These are phyloP conservation scores for Exophiala sideris DNA, from an alignment of 2,329 filamentous ascomycete genomes.

Conservation along the genomic window DNA sequence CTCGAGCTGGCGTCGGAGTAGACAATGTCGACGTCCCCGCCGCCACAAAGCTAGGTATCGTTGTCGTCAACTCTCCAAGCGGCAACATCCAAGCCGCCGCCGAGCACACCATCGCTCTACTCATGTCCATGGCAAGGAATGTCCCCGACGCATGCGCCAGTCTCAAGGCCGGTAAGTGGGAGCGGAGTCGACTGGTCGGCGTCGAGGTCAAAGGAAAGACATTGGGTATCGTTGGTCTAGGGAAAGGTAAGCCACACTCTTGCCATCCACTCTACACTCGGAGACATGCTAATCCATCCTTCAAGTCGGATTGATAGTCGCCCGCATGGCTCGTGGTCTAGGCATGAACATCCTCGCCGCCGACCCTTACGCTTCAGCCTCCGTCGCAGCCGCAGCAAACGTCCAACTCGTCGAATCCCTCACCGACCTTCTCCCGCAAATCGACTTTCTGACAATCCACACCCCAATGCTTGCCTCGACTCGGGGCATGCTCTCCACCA, in stretches of 20 bases:
- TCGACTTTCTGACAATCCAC: conserved; percentile 77
- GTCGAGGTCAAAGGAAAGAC: conserved; percentile 76
- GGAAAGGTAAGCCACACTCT: conserved; percentile 56
- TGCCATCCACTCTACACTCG: neutral
- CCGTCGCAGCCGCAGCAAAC: conserved; percentile 66
- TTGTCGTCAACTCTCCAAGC: conserved; percentile 75
- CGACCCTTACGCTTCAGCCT: conserved; percentile 72
- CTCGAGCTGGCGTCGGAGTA: conserved; percentile 75
- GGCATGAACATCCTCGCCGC: conserved; percentile 73
- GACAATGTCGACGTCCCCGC: conserved; percentile 76
- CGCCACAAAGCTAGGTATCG: conserved; percentile 69
- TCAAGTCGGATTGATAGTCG: conserved; percentile 69
- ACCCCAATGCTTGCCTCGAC: conserved; percentile 77
- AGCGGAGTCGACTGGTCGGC: conserved; percentile 69
- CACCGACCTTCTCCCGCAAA: conserved; percentile 59
- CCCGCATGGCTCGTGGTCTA: conserved; percentile 71
- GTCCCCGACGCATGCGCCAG: conserved; percentile 67
- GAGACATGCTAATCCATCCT: conserved; percentile 1
- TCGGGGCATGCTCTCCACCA: conserved; percentile 65
- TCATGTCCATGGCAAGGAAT: conserved; percentile 72
- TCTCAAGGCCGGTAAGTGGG: conserved; percentile 71
- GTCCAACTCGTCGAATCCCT: conserved; percentile 61
- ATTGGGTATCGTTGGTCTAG: conserved; percentile 71
- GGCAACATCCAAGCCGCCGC: conserved; percentile 80
- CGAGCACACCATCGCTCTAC: conserved; percentile 71